Evolutionary conservation across 2,329 filamentous ascomycete genomes (phyloP), one percentile per base, ranked within the genome.

Genomic region (Colletotrichum ledebouriae): DNA sequence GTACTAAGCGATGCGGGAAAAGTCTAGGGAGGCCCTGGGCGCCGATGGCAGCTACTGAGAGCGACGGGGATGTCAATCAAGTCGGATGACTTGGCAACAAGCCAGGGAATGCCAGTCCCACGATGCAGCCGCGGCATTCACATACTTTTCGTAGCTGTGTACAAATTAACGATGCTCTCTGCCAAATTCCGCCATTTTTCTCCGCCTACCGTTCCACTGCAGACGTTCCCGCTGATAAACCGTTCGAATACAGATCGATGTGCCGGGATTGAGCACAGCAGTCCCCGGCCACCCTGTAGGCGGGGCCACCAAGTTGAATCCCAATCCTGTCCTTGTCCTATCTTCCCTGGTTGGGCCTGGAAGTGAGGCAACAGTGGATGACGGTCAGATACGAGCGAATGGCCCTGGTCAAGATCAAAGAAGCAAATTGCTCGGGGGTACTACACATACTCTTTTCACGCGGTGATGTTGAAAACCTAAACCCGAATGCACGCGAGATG

Each of bases 161-260:
- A 57, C 20, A 50, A 25, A 46, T 15, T 25, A 52, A 53, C 44
- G 20, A 63, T 52, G 17, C 17, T 29, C 29, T 46, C 37, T 13
- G 50, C 12, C 17, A 39, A 29, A 3, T 44, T 12, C 42, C 29
- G 42, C 47, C 37, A n/a, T 34, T 29, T 37, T 61, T 59, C 60
- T 42, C 46, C 41, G 53, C 47, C 39, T 4, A 17, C 17, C 34
- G 60, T 55, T 59, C 53, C 47, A 59, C 59, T 15, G 25, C 20
- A 68, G 33, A 37, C 52, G 52, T 59, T 68, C 33, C 53, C 60
- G 60, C 60, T 49, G 60, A 41, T 47, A 42, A 53, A 17, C 39
- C 15, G 46, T 59, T 59, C 20, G 53, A 58, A 64, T 20, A 59
- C 64, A 64, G 60, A 64, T 59, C 39, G n/a, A 67, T 58, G 29